phyloP scores from a whole-genome alignment of 1,284 basidiomycete species.

The Melampsora americana region DNA sequence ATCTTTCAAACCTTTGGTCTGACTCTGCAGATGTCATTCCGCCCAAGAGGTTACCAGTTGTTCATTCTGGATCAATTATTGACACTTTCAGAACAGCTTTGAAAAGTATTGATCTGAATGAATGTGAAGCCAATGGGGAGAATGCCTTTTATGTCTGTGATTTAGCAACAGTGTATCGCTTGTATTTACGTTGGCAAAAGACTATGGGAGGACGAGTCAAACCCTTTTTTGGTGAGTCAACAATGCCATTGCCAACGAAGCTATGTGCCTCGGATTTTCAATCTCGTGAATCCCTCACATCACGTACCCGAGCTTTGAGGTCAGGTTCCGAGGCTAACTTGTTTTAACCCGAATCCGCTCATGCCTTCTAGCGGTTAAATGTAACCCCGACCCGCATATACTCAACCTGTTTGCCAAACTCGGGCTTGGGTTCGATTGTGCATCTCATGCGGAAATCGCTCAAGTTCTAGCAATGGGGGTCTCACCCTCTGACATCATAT shows the following conservation, averaged over 20 bases:
- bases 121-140: constrained; percentile 67
- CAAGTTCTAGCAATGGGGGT: constrained; percentile 70
- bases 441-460: constrained; percentile 91
- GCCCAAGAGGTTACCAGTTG: not conserved
- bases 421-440: constrained; percentile 94
- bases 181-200: constrained; percentile 78
- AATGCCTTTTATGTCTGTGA: constrained; percentile 95
- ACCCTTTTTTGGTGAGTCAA: constrained; percentile 77
- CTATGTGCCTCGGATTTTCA: no score
- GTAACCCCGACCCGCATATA: constrained; percentile 94
- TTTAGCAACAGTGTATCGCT: constrained; percentile 78
- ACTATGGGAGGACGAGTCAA: constrained; percentile 71
- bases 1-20: not conserved
- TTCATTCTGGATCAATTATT: constrained; percentile 30
- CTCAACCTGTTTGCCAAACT: constrained; percentile 82
- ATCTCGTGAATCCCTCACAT: no score
- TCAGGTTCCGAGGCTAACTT: no score
- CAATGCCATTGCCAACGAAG: not conserved
- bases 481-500: constrained; percentile 70
- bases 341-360: constrained; percentile 43
- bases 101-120: constrained; percentile 54
- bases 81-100: constrained; percentile 41
- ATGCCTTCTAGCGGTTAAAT: constrained; percentile 72
- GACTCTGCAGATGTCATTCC: constrained; percentile 1
- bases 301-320: no score